Evolutionary conservation across 371 early-diverging fungal genomes (phyloP), one percentile per base, ranked within the genome.

Genomic region (Mortierella sp.): DNA sequence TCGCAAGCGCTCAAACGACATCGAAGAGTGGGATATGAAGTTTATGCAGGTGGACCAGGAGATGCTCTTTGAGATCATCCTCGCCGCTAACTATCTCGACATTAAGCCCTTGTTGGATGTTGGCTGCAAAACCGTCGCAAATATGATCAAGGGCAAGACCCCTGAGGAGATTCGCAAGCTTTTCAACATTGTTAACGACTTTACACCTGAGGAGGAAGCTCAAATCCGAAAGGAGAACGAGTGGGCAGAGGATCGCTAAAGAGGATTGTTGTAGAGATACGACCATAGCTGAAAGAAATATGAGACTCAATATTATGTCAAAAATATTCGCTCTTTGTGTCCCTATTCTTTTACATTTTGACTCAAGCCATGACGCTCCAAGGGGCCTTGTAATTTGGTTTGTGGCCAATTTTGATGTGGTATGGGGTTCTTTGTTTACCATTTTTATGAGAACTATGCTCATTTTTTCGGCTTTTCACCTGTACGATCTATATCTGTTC

Each of bases 81-180:
- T 92, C 68, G 99, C 98, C 63, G 96, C 98, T 58, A 98, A 98
- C 86, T 97, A 97, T 83, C 91, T 98, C 72, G 97, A 98, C 86
- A 98, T 98, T 86, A 96, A 97, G 87, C 94, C 92, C 33, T 87
- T 98, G 71, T 86, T 98, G 45, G 97, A 97, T 85, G 91, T 97
- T 58, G 96, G 96, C 33, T 98, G 98, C 88, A 97, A 97, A 88
- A 97, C 95, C n/a, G 97, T 98, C 63, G 99, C 99, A 67, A 97
- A 97, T 84, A 96, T 97, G 96, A 97, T 98, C 88, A 96, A 96
- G 80, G 97, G 83, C 60, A 97, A 97, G 88, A 89, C 92, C 32
- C 94, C 96, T 16, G 97, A 97, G 83, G 97, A 98, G 78, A 96
- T 98, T 74, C 92, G 99, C 71, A 93, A 93, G 76, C 91, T 91